phyloP scores from a whole-genome alignment of 805 yeast species.

The Ogataea glucozyma region DNA sequence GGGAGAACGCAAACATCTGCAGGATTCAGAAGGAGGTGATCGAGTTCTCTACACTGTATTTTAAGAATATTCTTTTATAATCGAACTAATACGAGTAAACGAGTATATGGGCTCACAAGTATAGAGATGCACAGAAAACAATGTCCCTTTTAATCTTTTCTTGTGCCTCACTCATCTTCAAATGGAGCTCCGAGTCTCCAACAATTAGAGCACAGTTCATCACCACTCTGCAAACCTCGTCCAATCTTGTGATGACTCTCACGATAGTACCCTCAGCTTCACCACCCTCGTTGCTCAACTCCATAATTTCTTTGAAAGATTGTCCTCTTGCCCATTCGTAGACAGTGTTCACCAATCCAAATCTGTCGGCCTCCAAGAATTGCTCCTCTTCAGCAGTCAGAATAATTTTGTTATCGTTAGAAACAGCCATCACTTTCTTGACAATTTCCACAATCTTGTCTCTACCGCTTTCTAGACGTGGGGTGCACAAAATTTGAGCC shows the following conservation, averaged over 20 bases:
- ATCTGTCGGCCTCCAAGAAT: constrained; percentile 79
- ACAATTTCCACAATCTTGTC: constrained; percentile 70
- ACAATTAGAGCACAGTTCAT: constrained; percentile 91
- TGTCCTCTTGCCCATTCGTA: constrained; percentile 98
- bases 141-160: constrained; percentile 95
- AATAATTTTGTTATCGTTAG: constrained; percentile 65
- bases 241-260: constrained; percentile 89
- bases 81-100: neutral
- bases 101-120: constrained; percentile 65
- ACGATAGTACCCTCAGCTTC: constrained; percentile 89
- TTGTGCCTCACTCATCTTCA: constrained; percentile 89
- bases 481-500: constrained; percentile 55
- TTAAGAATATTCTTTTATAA: constrained; percentile 1
- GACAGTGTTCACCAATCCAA: constrained; percentile 89
- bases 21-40: constrained; percentile 20
- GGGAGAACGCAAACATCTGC: constrained; percentile 8
- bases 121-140: constrained; percentile 94
- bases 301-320: constrained; percentile 89
- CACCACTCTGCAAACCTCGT: constrained; percentile 93
- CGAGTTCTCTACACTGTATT: neutral
- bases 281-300: constrained; percentile 73
- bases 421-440: constrained; percentile 58
- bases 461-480: constrained; percentile 75
- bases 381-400: constrained; percentile 83
- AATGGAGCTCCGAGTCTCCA: constrained; percentile 87